Evolutionary conservation across 2,329 filamentous ascomycete genomes (phyloP).

Genomic region (Parafenestella ontariensis): DNA sequence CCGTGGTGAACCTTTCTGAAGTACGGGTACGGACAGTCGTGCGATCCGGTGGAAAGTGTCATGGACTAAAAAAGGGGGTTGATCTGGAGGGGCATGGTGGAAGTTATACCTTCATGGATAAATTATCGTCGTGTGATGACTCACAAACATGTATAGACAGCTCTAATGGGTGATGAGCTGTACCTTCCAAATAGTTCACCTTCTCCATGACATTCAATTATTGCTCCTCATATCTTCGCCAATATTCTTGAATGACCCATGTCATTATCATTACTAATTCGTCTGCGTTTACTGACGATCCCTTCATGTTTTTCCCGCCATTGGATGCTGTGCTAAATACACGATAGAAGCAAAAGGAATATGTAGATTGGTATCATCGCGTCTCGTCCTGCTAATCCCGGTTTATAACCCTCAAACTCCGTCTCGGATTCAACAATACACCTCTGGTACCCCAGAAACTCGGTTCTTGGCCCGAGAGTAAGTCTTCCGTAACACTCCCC

Average conservation of each 20-base stretch:
- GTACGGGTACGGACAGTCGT: neutral
- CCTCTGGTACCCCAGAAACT: constrained; percentile 69
- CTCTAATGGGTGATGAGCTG: neutral
- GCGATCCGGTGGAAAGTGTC: neutral
- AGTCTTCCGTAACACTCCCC: constrained; percentile 62
- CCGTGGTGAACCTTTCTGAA: neutral
- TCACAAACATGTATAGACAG: neutral
- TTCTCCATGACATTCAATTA: neutral
- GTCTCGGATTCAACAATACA: constrained; percentile 70
- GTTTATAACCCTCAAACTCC: constrained; percentile 75
- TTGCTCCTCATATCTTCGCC: neutral
- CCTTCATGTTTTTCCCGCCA: neutral
- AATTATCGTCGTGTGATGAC: neutral
- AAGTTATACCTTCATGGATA: neutral
- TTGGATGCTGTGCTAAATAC: neutral
- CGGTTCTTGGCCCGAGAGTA: constrained; percentile 69
- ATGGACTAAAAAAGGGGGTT: neutral
- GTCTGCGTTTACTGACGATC: neutral
- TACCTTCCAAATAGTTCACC: neutral
- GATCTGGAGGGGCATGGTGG: neutral
- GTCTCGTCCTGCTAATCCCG: constrained; percentile 47
- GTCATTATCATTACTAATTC: constrained; percentile 1
- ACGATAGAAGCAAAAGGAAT: neutral
- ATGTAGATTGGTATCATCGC: neutral
- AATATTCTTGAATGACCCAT: neutral